Percentiles rank a stretch among this genome's conserved stretches.
Evolutionary conservation across 306 rosid genomes (phyloP).

Genomic region (Amphicarpaea edgeworthii): DNA sequence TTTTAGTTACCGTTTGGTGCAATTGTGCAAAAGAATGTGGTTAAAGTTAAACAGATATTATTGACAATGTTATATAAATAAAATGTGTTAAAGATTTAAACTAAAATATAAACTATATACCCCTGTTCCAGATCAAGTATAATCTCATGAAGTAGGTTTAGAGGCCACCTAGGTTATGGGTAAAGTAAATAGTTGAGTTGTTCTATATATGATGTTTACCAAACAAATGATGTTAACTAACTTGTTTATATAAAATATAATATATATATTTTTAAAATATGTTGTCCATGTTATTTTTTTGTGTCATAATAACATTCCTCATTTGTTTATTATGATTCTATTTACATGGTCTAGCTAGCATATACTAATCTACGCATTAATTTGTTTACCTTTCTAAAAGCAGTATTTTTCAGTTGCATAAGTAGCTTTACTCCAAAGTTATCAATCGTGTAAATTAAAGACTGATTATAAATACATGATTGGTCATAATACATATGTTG

Average conservation of each 20-base stretch:
- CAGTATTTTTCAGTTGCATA: background rate
- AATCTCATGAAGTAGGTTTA: no score
- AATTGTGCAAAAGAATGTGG: background rate
- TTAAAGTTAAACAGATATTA: background rate
- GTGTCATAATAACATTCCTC: background rate
- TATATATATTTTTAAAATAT: no score
- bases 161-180: no score
- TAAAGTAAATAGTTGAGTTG: no score
- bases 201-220: no score
- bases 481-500: slow-evolving; percentile 10
- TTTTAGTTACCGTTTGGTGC: slow-evolving; percentile 1
- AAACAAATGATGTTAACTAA: no score
- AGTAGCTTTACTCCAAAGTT: slow-evolving; percentile 22
- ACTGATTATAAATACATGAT: slow-evolving; percentile 11
- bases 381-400: background rate
- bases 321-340: no score
- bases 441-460: slow-evolving; percentile 24
- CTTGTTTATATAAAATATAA: background rate
- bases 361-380: background rate
- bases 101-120: background rate
- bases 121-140: background rate
- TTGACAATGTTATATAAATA: background rate
- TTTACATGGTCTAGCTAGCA: background rate
- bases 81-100: background rate
- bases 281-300: background rate